Percentiles rank a stretch among this genome's conserved stretches.
These are phyloP conservation scores for Aspergillus sclerotioniger DNA, from an alignment of 495 filamentous ascomycete genomes.

Conservation along the genomic window DNA sequence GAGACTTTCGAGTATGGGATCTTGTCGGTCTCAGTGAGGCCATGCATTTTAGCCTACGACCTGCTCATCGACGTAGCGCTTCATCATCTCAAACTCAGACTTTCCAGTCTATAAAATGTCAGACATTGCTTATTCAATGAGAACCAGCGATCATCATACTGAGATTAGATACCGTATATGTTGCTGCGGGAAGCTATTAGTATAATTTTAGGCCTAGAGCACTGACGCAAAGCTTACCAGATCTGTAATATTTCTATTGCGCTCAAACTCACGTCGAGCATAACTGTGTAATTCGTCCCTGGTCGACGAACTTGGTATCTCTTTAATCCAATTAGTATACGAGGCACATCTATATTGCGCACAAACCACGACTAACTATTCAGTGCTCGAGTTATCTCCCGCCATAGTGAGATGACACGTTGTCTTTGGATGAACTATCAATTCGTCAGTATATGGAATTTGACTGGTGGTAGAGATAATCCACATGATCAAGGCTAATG, in stretches of 20 bases:
- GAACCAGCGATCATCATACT: constrained; percentile 23
- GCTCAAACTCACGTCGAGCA: constrained; percentile 74
- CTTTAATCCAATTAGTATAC: constrained; percentile 18
- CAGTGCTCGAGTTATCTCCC: constrained; percentile 39
- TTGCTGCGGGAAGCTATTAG: constrained; percentile 25
- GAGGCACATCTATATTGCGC: not conserved
- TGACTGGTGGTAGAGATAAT: constrained; percentile 10
- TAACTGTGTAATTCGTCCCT: constrained; percentile 66
- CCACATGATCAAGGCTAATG: constrained; percentile 43
- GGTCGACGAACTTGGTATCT: constrained; percentile 46
- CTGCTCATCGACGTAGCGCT: constrained; percentile 52
- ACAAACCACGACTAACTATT: constrained; percentile 29
- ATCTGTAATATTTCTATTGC: constrained; percentile 68
- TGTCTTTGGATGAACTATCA: constrained; percentile 44
- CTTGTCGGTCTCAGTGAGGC: not conserved
- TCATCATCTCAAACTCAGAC: constrained; percentile 61
- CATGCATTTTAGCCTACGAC: constrained; percentile 21
- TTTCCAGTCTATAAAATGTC: constrained; percentile 48
- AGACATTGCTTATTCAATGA: constrained; percentile 4
- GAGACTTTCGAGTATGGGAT: not conserved
- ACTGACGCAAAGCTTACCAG: constrained; percentile 46
- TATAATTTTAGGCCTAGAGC: constrained; percentile 10
- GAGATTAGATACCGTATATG: constrained; percentile 63
- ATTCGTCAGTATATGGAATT: constrained; percentile 14
- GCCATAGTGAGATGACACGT: constrained; percentile 39